phyloP scores from a whole-genome alignment of 1,284 basidiomycete species.

The Cutaneotrichosporon sp. region DNA sequence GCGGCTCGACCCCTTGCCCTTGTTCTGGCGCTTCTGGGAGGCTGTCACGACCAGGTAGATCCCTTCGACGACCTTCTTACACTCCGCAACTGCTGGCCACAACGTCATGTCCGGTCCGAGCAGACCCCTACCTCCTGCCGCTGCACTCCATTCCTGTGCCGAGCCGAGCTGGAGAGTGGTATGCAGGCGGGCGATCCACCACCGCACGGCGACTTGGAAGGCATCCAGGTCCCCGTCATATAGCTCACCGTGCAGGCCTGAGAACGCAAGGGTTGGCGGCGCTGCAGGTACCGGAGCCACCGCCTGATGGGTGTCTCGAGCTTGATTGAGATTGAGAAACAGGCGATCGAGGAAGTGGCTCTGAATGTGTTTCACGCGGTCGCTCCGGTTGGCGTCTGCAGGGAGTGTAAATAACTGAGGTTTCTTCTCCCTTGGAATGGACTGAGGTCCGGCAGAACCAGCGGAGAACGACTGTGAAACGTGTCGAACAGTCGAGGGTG shows the following conservation, averaged over 20 bases:
- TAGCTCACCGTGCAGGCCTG: slow-evolving; percentile 24
- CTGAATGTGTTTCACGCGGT: slow-evolving; percentile 6
- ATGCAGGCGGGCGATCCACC: slow-evolving; percentile 36
- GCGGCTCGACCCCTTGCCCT: background rate
- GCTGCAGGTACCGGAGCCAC: background rate
- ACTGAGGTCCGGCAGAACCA: background rate
- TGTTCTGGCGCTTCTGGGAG: background rate
- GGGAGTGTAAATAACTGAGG: background rate
- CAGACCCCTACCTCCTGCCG: slow-evolving; percentile 23
- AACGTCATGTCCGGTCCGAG: slow-evolving; percentile 30
- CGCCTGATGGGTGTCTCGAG: slow-evolving; percentile 2
- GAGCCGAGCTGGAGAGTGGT: slow-evolving; percentile 29
- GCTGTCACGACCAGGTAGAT: slow-evolving; percentile 22
- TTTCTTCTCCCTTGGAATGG: background rate
- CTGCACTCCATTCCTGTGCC: slow-evolving; percentile 31
- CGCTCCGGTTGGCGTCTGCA: background rate
- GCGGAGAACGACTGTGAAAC: background rate
- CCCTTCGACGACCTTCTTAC: slow-evolving; percentile 20
- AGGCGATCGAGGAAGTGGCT: slow-evolving; percentile 18
- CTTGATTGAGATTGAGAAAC: slow-evolving; percentile 21
- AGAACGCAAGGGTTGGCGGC: slow-evolving; percentile 22
- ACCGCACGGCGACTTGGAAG: slow-evolving; percentile 34
- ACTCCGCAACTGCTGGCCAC: slow-evolving; percentile 31
- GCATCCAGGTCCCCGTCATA: slow-evolving; percentile 19
- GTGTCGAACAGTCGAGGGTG: background rate